These are phyloP conservation scores for Cupressus sempervirens DNA, from an alignment of 75 land plant species.

Conservation along the genomic window DNA sequence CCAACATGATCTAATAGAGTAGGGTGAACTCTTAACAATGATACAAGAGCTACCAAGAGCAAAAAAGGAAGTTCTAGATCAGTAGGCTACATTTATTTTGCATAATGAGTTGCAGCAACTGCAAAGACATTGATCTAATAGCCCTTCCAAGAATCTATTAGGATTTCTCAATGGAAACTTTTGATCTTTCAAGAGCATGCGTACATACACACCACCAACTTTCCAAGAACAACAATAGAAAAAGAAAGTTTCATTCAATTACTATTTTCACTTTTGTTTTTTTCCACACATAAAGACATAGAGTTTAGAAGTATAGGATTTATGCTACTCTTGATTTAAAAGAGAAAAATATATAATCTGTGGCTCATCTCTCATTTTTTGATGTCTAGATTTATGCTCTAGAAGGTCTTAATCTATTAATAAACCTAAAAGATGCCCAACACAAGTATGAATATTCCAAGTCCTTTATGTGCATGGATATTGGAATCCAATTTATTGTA, in stretches of 20 bases:
- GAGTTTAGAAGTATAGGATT: neutral
- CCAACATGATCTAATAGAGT: slow-evolving; percentile 96
- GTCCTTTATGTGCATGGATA: too few relatives aligned
- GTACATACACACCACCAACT: slow-evolving; percentile 99
- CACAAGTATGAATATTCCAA: too few relatives aligned
- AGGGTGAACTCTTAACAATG: slow-evolving; percentile 93
- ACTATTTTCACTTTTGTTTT: neutral
- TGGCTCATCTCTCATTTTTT: slow-evolving; percentile 95
- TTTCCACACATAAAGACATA: neutral
- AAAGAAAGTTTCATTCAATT: neutral
- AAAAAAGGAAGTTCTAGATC: slow-evolving; percentile 93
- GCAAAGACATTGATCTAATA: slow-evolving; percentile 92
- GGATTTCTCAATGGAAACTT: slow-evolving; percentile 98
- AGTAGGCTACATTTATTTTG: slow-evolving; percentile 43
- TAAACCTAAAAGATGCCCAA: too few relatives aligned
- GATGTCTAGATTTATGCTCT: slow-evolving; percentile 90
- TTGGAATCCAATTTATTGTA: too few relatives aligned
- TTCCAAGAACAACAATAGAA: slow-evolving; percentile 15
- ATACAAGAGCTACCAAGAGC: slow-evolving; percentile 95
- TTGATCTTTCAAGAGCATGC: slow-evolving; percentile 94
- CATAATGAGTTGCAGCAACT: slow-evolving; percentile 87
- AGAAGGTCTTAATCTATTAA: slow-evolving; percentile 99
- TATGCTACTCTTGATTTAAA: neutral
- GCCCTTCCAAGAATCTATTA: slow-evolving; percentile 91
- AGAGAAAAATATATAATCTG: slow-evolving; percentile 50